A percentile compares a stretch with the other conserved stretches of the same genome.
phyloP scores from a whole-genome alignment of 2,329 filamentous ascomycete species.

The Nigrospora oryzae region DNA sequence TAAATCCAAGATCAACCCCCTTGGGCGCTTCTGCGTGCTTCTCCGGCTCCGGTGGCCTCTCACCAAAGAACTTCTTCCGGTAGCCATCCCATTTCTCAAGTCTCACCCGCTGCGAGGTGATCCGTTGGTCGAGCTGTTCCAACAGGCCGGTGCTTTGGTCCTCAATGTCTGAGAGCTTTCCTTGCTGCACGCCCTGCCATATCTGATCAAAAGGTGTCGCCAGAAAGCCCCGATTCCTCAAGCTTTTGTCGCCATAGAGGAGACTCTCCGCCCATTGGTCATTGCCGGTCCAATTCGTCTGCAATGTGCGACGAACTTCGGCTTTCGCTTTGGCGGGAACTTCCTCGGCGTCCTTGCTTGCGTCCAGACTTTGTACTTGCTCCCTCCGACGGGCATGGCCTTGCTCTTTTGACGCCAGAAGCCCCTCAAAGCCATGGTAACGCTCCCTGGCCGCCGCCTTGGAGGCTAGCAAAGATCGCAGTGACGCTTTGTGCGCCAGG shows the following conservation, averaged over 20 bases:
- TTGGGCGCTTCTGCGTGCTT: conserved; percentile 16
- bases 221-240: conserved; percentile 54
- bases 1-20: conserved; percentile 46
- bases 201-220: conserved; percentile 59
- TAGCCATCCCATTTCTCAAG: conserved; percentile 70
- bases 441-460: conserved; percentile 51
- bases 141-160: conserved; percentile 45
- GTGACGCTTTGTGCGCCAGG: conserved; percentile 62
- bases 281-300: conserved; percentile 72
- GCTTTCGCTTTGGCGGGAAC: conserved; percentile 32
- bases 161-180: conserved; percentile 48
- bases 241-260: conserved; percentile 54
- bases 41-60: conserved; percentile 15
- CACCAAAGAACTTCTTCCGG: conserved; percentile 36
- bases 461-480: conserved; percentile 48
- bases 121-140: conserved; percentile 61
- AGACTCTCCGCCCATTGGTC: conserved; percentile 66
- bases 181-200: conserved; percentile 59
- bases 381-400: conserved; percentile 47
- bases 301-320: conserved; percentile 51
- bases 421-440: conserved; percentile 55
- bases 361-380: conserved; percentile 22
- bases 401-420: conserved; percentile 56
- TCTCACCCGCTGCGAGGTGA: conserved; percentile 58
- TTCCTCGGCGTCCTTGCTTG: conserved; percentile 17